These are phyloP conservation scores for Aurantiochytrium sp. DNA, from an alignment of 108 stramenopile species.

Conservation along the genomic window DNA sequence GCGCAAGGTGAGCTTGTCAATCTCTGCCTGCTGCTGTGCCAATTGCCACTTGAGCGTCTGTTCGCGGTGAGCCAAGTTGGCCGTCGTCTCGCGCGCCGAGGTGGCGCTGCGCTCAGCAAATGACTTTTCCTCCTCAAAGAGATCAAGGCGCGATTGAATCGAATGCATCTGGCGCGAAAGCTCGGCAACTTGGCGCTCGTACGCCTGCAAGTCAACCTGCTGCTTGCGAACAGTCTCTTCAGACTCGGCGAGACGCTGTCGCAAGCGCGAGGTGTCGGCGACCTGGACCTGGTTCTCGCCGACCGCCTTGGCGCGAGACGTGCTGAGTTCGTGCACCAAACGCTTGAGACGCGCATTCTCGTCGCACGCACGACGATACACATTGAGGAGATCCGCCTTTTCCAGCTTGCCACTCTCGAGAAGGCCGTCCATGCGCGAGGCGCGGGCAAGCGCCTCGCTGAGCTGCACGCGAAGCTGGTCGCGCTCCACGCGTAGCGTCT, in stretches of 20 bases:
- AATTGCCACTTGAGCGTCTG: not conserved
- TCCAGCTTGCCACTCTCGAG: not conserved
- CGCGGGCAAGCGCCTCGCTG: not conserved
- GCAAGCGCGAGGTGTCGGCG: not conserved
- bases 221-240: not conserved
- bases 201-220: constrained; percentile 13
- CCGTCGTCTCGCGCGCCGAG: constrained; percentile 5
- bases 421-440: constrained; percentile 7
- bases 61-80: not conserved
- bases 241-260: not conserved
- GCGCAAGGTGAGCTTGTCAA: not conserved
- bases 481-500: not conserved
- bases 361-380: not conserved
- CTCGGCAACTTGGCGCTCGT: constrained; percentile 2
- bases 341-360: not conserved
- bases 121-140: not conserved
- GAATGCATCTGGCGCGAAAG: constrained; percentile 16
- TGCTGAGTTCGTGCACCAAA: not conserved
- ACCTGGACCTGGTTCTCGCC: not conserved
- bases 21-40: not conserved
- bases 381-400: not conserved
- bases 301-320: not conserved
- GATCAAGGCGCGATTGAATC: not conserved
- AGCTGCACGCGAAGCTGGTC: constrained; percentile 1
- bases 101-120: not conserved